phyloP scores from a whole-genome alignment of 2,329 filamentous ascomycete species.

The Xylariaceae sp. region DNA sequence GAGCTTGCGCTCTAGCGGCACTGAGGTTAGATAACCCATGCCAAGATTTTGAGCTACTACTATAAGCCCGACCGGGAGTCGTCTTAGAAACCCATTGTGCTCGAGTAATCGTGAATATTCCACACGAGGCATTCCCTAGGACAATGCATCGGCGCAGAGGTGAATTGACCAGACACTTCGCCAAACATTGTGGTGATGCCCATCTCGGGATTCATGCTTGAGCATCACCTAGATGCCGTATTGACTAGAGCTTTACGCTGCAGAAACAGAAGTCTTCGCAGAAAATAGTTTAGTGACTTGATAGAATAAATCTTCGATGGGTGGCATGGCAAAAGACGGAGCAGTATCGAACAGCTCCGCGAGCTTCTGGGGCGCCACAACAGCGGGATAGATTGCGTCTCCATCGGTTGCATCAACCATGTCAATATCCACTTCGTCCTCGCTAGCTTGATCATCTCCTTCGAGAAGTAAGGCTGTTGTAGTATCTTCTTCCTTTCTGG shows the following conservation, averaged over 20 bases:
- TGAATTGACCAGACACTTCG: too few relatives aligned
- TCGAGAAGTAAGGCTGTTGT: constrained; percentile 44
- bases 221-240: not conserved
- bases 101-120: too few relatives aligned
- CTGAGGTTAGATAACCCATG: too few relatives aligned
- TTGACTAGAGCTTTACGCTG: constrained; percentile 24
- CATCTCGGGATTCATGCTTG: too few relatives aligned
- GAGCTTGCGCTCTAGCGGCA: too few relatives aligned
- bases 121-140: too few relatives aligned
- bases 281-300: constrained; percentile 71
- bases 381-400: constrained; percentile 59
- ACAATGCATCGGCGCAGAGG: too few relatives aligned
- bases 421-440: constrained; percentile 53
- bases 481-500: constrained; percentile 36
- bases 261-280: constrained; percentile 54
- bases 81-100: too few relatives aligned
- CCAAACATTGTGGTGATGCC: too few relatives aligned
- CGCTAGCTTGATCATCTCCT: constrained; percentile 47
- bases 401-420: constrained; percentile 56
- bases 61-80: too few relatives aligned
- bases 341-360: constrained; percentile 73
- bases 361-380: constrained; percentile 72
- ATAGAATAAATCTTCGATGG: constrained; percentile 78
- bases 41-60: too few relatives aligned
- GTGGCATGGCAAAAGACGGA: constrained; percentile 71